Base-by-base conservation (phyloP, 148 eudicot species). In the Chenopodium berlandieri region DNA sequence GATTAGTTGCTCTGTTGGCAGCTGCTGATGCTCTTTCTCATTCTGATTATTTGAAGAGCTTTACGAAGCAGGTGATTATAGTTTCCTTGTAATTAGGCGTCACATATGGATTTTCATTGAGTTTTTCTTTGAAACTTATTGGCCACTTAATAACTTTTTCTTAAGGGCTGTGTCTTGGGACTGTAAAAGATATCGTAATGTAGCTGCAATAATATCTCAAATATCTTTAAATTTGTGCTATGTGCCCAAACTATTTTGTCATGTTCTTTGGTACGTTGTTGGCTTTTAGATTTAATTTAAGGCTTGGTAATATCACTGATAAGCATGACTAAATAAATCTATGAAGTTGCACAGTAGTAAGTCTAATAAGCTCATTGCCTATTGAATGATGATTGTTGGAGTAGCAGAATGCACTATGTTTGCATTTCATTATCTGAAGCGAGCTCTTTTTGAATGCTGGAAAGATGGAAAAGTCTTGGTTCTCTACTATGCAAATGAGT, bases 11-110 rank as follows among this genome's bases (percentile, higher is more conserved):
- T 60, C 81, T 96, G 87, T 87, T 96, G 85, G 98, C 92, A 48
- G 98, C 96, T 71, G 97, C 89, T 73, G 99, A 96, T 90, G 97
- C 98, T 75, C 93, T 96, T 78, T 94, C 99, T 62, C 89, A 47
- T 80, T 74, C 87, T 78, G 89, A 86, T 80, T 88, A 92, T 75
- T 74, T 89, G 72, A 83, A 71, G 84, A 85, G 81, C 82, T 88
- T 92, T 48, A 83, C 82, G 84, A 96, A 94, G 84, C 98, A 96
- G 99, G 98, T 91, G 73, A 68, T 82, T 82, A 23, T 30, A 60
- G 40, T 75, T 30, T 76, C 22, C n/a, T 37, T 1, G 54, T 84
- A 32, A 16, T 3, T 47, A 47, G 47, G 76, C 50, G 54, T 62
- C 20, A 44, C 62, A 19, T 40, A 22, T 69, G 40, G 30, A 1